Evolutionary conservation across 108 stramenopile genomes (phyloP).

Genomic region (Cyclotella atomus): DNA sequence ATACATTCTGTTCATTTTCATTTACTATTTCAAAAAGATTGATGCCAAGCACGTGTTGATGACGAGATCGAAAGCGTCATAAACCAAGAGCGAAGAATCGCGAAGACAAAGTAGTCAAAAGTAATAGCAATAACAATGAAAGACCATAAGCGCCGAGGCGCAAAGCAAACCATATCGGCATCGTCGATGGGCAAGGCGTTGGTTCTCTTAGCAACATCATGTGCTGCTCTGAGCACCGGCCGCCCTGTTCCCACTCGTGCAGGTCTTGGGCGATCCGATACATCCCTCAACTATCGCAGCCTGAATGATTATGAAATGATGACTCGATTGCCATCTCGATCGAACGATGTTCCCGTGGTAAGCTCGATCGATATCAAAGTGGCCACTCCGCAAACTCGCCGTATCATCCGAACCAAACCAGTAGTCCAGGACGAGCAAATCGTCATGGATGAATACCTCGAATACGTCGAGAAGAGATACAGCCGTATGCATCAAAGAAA

Average conservation of each 20-base stretch:
- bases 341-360: background rate
- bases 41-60: too few species aligned
- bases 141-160: background rate
- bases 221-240: conserved; percentile 15
- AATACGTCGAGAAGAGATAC: conserved; percentile 38
- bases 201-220: conserved; percentile 19
- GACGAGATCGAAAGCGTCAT: too few species aligned
- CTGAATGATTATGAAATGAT: background rate
- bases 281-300: conserved; percentile 8
- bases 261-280: conserved; percentile 3
- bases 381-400: background rate
- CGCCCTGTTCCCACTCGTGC: background rate
- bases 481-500: conserved; percentile 23
- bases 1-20: too few species aligned
- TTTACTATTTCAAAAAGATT: too few species aligned
- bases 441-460: conserved; percentile 49
- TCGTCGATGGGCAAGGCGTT: conserved; percentile 22
- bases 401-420: background rate
- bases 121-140: background rate
- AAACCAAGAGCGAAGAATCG: background rate
- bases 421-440: conserved; percentile 11
- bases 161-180: conserved; percentile 12
- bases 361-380: background rate
- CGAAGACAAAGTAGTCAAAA: background rate
- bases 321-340: background rate